phyloP scores from a whole-genome alignment of 495 filamentous ascomycete genomes.

The Aspergillus indologenus region DNA sequence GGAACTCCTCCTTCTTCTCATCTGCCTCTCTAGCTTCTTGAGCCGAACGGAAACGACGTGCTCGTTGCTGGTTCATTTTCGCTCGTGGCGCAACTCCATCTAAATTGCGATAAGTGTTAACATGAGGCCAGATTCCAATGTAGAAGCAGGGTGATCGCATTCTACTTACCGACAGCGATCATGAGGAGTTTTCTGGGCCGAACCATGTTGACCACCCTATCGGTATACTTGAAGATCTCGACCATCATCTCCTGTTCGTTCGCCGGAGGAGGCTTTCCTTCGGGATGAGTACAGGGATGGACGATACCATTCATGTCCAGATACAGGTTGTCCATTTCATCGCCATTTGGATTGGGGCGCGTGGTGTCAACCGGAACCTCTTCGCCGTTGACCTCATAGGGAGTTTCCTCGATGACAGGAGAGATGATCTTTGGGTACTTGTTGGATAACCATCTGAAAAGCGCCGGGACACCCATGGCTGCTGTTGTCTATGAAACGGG shows the following conservation, averaged over 20 bases:
- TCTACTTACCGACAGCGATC: slow-evolving; percentile 88
- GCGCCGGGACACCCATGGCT: slow-evolving; percentile 90
- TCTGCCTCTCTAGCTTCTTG: slow-evolving; percentile 94
- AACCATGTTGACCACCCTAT: slow-evolving; percentile 97
- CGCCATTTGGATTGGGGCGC: slow-evolving; percentile 91
- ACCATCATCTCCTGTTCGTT: slow-evolving; percentile 99
- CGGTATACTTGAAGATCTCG: slow-evolving; percentile 94
- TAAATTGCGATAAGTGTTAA: slow-evolving; percentile 26
- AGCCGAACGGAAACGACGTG: slow-evolving; percentile 85
- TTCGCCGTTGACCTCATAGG: slow-evolving; percentile 72
- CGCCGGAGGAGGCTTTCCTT: slow-evolving; percentile 84
- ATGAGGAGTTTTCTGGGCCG: slow-evolving; percentile 91
- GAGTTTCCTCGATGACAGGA: slow-evolving; percentile 79
- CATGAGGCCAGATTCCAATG: neutral
- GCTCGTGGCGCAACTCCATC: slow-evolving; percentile 92
- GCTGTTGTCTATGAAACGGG: slow-evolving; percentile 13
- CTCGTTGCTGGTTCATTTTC: slow-evolving; percentile 97
- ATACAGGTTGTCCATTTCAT: slow-evolving; percentile 97
- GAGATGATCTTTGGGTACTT: slow-evolving; percentile 97
- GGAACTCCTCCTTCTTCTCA: slow-evolving; percentile 80
- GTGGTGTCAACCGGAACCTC: slow-evolving; percentile 79
- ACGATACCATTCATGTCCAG: slow-evolving; percentile 99
- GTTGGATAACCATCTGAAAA: slow-evolving; percentile 89
- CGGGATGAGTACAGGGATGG: slow-evolving; percentile 97
- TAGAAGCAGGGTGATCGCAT: slow-evolving; percentile 4